Evolutionary conservation across 1,284 basidiomycete species (phyloP).

Genomic region (Sparassis latifolia): DNA sequence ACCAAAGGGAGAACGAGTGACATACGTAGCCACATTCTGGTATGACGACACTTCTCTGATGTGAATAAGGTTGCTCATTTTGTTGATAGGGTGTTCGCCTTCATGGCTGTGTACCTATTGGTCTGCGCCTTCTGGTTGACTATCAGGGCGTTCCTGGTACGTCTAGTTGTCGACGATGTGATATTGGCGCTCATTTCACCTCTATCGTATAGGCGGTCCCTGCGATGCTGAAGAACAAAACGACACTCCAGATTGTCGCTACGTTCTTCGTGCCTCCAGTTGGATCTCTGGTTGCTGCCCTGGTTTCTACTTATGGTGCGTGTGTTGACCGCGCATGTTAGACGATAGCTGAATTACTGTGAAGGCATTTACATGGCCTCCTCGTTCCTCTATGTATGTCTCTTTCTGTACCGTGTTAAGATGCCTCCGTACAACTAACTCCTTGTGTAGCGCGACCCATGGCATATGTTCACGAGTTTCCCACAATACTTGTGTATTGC

Average conservation of each 20-base stretch:
- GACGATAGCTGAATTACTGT: neutral
- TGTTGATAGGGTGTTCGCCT: slow-evolving; percentile 62
- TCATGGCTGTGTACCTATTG: slow-evolving; percentile 76
- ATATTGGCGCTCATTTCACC: neutral
- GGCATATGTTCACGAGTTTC: slow-evolving; percentile 98
- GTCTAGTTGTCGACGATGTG: slow-evolving; percentile 15
- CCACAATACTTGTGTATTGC: slow-evolving; percentile 87
- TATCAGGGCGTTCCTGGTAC: slow-evolving; percentile 66
- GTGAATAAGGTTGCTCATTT: neutral
- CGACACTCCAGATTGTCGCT: slow-evolving; percentile 35
- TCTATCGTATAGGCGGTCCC: slow-evolving; percentile 48
- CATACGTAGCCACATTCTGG: slow-evolving; percentile 81
- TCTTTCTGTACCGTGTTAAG: neutral
- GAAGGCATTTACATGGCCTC: slow-evolving; percentile 66
- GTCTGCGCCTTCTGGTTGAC: slow-evolving; percentile 85
- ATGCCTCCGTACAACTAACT: neutral
- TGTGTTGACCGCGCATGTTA: neutral
- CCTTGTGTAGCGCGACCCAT: slow-evolving; percentile 74
- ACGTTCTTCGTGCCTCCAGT: slow-evolving; percentile 72
- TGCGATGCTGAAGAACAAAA: slow-evolving; percentile 41
- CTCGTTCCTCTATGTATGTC: slow-evolving; percentile 84
- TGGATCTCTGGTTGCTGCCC: slow-evolving; percentile 81
- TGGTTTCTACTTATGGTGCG: slow-evolving; percentile 79
- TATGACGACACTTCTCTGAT: slow-evolving; percentile 25
- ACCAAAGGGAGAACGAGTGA: slow-evolving; percentile 86